These are phyloP conservation scores for Claviceps pazoutovae DNA, from an alignment of 2,329 filamentous ascomycete genomes.

Conservation along the genomic window DNA sequence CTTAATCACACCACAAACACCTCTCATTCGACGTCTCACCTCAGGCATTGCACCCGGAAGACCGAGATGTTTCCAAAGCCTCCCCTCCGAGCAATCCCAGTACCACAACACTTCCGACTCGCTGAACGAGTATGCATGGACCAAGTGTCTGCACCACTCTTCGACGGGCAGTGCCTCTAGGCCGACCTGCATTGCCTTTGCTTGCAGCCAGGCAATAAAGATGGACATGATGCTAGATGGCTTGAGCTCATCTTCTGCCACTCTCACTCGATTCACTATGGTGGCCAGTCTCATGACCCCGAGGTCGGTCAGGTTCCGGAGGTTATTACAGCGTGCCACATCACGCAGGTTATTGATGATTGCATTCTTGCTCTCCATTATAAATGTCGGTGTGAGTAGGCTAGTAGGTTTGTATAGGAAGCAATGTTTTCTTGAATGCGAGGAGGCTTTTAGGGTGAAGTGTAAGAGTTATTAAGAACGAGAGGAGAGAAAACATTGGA, in stretches of 20 bases:
- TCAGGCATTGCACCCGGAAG: background rate
- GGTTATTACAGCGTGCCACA: constrained; percentile 11
- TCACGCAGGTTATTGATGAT: constrained; percentile 12
- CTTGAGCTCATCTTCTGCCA: constrained; percentile 5
- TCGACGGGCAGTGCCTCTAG: background rate
- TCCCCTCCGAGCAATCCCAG: background rate
- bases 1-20: background rate
- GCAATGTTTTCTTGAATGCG: too few species aligned
- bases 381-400: background rate
- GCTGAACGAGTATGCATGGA: background rate
- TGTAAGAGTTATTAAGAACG: too few species aligned
- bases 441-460: too few species aligned
- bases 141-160: constrained; percentile 1
- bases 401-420: too few species aligned
- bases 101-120: background rate
- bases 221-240: constrained; percentile 11
- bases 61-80: background rate
- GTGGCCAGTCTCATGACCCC: constrained; percentile 12
- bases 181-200: constrained; percentile 3
- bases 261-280: constrained; percentile 11
- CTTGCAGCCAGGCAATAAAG: constrained; percentile 16
- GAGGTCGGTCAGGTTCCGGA: constrained; percentile 11
- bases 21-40: background rate
- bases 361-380: constrained; percentile 10
- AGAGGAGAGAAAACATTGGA: too few species aligned